These are phyloP conservation scores for Podila minutissima DNA, from an alignment of 192 early-diverging fungal species.

Conservation along the genomic window DNA sequence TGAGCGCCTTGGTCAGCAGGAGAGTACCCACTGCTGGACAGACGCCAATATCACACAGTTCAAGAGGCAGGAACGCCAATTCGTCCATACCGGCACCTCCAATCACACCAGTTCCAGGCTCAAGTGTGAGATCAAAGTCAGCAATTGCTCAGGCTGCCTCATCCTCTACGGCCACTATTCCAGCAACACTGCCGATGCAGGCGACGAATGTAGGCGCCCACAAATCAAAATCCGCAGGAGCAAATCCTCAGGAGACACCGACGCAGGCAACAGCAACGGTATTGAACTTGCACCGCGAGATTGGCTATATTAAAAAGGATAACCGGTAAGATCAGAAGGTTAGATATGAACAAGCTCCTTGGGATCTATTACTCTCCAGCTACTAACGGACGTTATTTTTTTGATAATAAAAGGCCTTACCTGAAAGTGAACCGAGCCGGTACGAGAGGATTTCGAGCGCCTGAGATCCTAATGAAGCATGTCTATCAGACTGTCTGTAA, in stretches of 20 bases:
- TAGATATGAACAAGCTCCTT: too few relatives aligned
- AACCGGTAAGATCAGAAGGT: conserved; percentile 48
- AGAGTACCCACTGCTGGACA: too few relatives aligned
- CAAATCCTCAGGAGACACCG: background rate
- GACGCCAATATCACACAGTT: too few relatives aligned
- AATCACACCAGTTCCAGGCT: background rate
- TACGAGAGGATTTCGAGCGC: conserved; percentile 93
- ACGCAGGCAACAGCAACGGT: conserved; percentile 5
- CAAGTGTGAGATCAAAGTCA: background rate
- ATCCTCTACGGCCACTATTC: background rate
- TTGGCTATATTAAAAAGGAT: conserved; percentile 65
- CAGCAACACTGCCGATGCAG: too few relatives aligned
- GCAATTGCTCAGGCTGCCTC: background rate
- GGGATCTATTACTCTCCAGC: too few relatives aligned
- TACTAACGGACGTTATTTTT: background rate
- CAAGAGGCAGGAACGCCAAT: background rate
- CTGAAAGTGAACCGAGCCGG: conserved; percentile 87
- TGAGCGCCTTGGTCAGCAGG: too few relatives aligned
- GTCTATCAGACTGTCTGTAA: conserved; percentile 78
- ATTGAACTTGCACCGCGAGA: conserved; percentile 12
- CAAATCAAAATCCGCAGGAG: background rate
- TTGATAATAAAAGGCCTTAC: conserved; percentile 60
- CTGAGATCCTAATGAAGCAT: conserved; percentile 90
- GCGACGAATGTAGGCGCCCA: too few relatives aligned
- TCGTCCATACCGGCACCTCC: background rate